Evolutionary conservation across 805 yeast genomes (phyloP).

Genomic region (Hanseniaspora meyeri): DNA sequence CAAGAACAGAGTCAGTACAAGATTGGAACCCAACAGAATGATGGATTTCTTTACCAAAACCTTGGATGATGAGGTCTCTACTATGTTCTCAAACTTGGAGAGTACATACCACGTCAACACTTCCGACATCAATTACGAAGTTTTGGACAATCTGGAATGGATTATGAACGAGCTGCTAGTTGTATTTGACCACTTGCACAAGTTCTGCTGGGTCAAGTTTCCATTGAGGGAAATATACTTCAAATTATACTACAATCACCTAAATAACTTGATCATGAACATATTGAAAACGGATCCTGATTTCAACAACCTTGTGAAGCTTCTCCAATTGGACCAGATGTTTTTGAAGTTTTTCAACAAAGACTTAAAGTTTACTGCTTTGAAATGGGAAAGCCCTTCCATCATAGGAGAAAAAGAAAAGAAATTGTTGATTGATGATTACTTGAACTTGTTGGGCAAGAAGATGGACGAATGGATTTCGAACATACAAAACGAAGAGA

Average conservation of each 20-base stretch:
- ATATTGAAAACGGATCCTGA: slow-evolving; percentile 62
- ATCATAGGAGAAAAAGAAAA: slow-evolving; percentile 59
- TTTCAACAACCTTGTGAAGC: slow-evolving; percentile 56
- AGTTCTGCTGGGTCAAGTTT: slow-evolving; percentile 66
- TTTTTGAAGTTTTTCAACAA: slow-evolving; percentile 44
- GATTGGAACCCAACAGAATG: slow-evolving; percentile 45
- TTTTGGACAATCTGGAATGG: slow-evolving; percentile 68
- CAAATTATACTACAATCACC: slow-evolving; percentile 52
- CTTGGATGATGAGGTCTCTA: slow-evolving; percentile 47
- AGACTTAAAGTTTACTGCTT: slow-evolving; percentile 36
- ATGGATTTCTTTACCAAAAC: slow-evolving; percentile 46
- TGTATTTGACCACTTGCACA: slow-evolving; percentile 46
- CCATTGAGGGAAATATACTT: slow-evolving; percentile 49
- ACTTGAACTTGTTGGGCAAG: slow-evolving; percentile 51
- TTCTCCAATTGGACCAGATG: slow-evolving; percentile 65
- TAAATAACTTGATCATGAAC: slow-evolving; percentile 51
- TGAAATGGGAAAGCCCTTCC: slow-evolving; percentile 39
- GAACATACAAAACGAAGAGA: slow-evolving; percentile 56
- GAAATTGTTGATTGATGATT: slow-evolving; percentile 63
- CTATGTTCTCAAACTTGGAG: slow-evolving; percentile 36
- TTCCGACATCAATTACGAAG: slow-evolving; percentile 32
- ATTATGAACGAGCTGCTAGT: slow-evolving; percentile 65
- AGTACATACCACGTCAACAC: background rate
- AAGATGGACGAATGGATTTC: slow-evolving; percentile 80
- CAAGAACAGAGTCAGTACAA: slow-evolving; percentile 33